Evolutionary conservation across 2,329 filamentous ascomycete species (phyloP), one percentile per base, ranked within the genome.

Genomic region (Cladosporium velox): DNA sequence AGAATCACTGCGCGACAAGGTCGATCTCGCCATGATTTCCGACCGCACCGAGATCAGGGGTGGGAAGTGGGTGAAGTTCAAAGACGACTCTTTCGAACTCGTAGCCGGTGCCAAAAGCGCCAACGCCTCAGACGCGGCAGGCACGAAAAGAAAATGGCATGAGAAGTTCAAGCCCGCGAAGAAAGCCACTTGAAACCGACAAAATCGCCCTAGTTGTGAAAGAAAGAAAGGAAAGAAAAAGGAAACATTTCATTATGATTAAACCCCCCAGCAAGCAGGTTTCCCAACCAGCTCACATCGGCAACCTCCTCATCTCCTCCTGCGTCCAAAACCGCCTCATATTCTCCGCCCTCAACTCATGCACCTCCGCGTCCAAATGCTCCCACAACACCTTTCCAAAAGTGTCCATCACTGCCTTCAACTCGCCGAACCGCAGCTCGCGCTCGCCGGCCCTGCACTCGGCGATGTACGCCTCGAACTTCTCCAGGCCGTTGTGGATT

Each of bases 281-380:
- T n/a, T n/a, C n/a, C n/a, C n/a, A n/a, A n/a, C n/a, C 61, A 30
- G 49, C 55, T 73, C 71, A 93, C 81, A 93, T 91, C 0, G 86
- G 88, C 80, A 95, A 84, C 61, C 80, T 79, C 76, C 79, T 81
- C 77, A 97, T 88, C 83, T 97, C 93, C 57, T 91, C 87, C 67
- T 88, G 71, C 0, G 83, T 90, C 91, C 91, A 97, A 77, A 91
- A 93, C 77, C 83, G 87, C 71, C 91, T 84, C 93, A 97, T 96
- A 76, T 94, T 96, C 77, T 95, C 91, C 54, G 92, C 92, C 2
- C 89, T 87, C 35, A 97, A 78, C 70, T 90, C 86, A 77, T 83
- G 81, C 8, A 97, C 92, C 83, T 97, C 93, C 72, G 93, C 89
- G 72, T 95, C 91, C 67, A 97, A 80, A 83, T 97, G 93, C 73